Conservation (phyloP, 345 rosid species). For the Arabis hirsuta region DNA sequence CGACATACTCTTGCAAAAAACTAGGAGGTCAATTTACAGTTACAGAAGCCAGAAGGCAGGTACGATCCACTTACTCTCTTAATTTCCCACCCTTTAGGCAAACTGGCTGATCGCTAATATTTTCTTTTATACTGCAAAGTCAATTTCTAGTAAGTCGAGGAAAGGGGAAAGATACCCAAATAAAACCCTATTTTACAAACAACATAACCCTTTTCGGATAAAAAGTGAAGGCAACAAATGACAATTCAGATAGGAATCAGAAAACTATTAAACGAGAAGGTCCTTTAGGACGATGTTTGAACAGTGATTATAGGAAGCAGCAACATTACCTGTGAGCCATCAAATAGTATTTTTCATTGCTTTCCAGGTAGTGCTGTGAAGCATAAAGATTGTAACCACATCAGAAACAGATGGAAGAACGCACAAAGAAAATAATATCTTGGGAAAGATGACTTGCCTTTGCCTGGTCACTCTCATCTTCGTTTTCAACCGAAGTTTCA, state of each 20-base stretch:
- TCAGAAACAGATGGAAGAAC: constrained; percentile 15
- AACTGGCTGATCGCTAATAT: constrained; percentile 78
- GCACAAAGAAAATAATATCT: background rate
- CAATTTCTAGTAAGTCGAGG: background rate
- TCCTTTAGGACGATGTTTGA: background rate
- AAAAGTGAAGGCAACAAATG: background rate
- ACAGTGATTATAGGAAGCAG: constrained; percentile 1
- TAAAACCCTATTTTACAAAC: constrained; percentile 4
- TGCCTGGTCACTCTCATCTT: constrained; percentile 89
- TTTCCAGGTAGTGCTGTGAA: constrained; percentile 89
- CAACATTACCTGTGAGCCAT: constrained; percentile 90
- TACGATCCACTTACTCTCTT: constrained; percentile 73
- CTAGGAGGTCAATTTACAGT: background rate
- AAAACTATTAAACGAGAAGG: background rate
- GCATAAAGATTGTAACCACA: constrained; percentile 24
- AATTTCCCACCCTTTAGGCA: constrained; percentile 77
- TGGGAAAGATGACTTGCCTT: constrained; percentile 57
- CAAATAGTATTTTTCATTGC: constrained; percentile 93
- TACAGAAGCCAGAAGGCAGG: constrained; percentile 8
- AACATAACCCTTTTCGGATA: background rate
- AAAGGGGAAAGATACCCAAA: constrained; percentile 5
- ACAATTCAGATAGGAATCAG: background rate
- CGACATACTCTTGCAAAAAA: constrained; percentile 8
- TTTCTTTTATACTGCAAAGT: constrained; percentile 81
- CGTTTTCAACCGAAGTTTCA: constrained; percentile 69